Evolutionary conservation across 1,284 basidiomycete species (phyloP).

Genomic region (Sutorius eximius): DNA sequence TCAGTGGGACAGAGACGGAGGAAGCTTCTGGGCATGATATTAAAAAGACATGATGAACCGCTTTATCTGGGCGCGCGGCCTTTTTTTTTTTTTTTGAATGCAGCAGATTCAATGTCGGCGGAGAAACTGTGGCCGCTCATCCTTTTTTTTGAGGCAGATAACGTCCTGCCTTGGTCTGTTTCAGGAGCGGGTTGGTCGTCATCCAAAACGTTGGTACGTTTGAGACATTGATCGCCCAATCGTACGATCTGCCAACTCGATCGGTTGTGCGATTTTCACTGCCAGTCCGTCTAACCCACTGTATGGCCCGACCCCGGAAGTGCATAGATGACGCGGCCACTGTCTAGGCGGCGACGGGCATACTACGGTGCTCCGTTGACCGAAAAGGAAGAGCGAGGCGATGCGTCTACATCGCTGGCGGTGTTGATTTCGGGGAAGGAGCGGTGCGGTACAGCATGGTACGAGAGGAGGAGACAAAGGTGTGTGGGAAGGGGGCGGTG

Average conservation of each 20-base stretch:
- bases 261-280: background rate
- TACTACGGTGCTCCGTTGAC: background rate
- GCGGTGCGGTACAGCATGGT: background rate
- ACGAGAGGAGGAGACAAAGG: background rate
- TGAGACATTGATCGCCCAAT: background rate
- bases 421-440: slow-evolving; percentile 6
- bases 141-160: background rate
- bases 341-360: too few species aligned
- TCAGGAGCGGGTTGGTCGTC: background rate
- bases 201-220: background rate
- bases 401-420: background rate
- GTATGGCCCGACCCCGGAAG: too few species aligned
- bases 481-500: slow-evolving; percentile 23
- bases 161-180: background rate
- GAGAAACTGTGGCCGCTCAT: background rate
- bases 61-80: too few species aligned
- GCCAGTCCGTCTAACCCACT: background rate
- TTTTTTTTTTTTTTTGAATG: too few species aligned
- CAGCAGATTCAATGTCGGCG: background rate
- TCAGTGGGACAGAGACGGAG: too few species aligned
- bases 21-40: too few species aligned
- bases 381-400: background rate
- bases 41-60: too few species aligned
- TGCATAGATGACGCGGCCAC: too few species aligned
- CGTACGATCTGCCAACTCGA: background rate